Base-by-base conservation (phyloP, 306 rosid species). In the Astragalus glycyphyllos region DNA sequence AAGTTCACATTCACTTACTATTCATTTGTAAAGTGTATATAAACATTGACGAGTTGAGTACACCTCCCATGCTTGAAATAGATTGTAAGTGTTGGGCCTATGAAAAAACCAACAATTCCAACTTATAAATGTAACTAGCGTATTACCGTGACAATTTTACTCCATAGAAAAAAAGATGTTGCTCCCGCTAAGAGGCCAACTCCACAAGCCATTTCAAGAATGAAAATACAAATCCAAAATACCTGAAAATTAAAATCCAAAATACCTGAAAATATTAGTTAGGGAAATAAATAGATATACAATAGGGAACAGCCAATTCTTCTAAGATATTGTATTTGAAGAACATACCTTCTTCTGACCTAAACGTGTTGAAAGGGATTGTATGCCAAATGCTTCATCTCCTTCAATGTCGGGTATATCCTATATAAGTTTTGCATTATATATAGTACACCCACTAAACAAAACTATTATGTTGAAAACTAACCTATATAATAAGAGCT, bases 371-470 rank as follows among this genome's bases (percentile, higher is more conserved):
- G 96, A 63, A 81, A 87, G 82, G 0, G 93, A 82, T 61, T 69
- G 82, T 67, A 91, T 84, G 45, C 91, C 96, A 51, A 44, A 87
- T 69, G 81, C 77, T 67, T 44, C 80, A 80, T 91, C 96, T 60
- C 97, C 97, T 77, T 91, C 93, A 17, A 89, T 85, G 71, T 89
- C 97, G 53, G 97, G 97, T 79, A 89, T 87, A 58, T 91, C 97
- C 97, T 91, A 58, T 6, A 64, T 32, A 62, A 61, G 71, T 7
- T 35, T 35, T 35, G 4, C 40, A 35, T 35, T 35, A 2, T 5
- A 6, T n/a, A n/a, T n/a, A n/a, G n/a, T n/a, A n/a, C n/a, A n/a
- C n/a, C n/a, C n/a, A n/a, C n/a, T n/a, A n/a, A n/a, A n/a, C 40
- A 35, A 35, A 35, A 35, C 5, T 35, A 35, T 35, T 35, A 35